Evolutionary conservation across 208 protist species (phyloP).

Genomic region (Leishmania arabica): DNA sequence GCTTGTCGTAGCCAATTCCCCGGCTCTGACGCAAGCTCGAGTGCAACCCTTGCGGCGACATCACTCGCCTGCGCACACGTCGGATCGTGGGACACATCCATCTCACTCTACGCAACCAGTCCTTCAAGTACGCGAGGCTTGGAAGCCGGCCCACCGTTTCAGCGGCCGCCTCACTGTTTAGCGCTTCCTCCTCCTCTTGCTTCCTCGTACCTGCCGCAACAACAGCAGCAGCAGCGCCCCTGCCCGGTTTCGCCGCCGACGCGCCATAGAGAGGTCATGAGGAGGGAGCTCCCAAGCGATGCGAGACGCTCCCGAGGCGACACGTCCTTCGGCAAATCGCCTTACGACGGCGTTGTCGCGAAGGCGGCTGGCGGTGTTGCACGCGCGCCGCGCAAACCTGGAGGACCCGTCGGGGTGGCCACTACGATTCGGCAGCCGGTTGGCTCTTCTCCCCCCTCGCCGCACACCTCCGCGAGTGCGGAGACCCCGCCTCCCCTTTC

Average conservation of each 20-base stretch:
- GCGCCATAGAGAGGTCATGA: not conserved
- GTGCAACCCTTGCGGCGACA: too few species aligned
- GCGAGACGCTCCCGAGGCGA: slow-evolving; percentile 9
- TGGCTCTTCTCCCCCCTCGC: not conserved
- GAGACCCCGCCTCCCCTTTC: not conserved
- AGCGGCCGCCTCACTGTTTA: not conserved
- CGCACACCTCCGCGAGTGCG: not conserved
- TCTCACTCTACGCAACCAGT: not conserved
- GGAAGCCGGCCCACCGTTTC: not conserved
- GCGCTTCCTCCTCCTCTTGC: not conserved
- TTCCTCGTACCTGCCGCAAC: not conserved
- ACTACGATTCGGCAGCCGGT: not conserved
- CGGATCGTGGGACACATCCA: slow-evolving; percentile 3
- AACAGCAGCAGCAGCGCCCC: not conserved
- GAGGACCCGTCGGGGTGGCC: slow-evolving; percentile 4
- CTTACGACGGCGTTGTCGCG: slow-evolving; percentile 12
- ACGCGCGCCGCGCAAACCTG: slow-evolving; percentile 11
- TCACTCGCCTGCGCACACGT: not conserved
- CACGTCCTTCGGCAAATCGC: not conserved
- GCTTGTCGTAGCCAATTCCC: not conserved
- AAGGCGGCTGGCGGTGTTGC: slow-evolving; percentile 1
- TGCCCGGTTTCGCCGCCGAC: not conserved
- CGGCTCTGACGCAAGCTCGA: not conserved
- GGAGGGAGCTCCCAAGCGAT: not conserved
- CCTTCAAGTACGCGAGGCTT: not conserved